Conservation (phyloP, 2,329 filamentous ascomycete genomes). For the Ophiostoma tasmaniense region DNA sequence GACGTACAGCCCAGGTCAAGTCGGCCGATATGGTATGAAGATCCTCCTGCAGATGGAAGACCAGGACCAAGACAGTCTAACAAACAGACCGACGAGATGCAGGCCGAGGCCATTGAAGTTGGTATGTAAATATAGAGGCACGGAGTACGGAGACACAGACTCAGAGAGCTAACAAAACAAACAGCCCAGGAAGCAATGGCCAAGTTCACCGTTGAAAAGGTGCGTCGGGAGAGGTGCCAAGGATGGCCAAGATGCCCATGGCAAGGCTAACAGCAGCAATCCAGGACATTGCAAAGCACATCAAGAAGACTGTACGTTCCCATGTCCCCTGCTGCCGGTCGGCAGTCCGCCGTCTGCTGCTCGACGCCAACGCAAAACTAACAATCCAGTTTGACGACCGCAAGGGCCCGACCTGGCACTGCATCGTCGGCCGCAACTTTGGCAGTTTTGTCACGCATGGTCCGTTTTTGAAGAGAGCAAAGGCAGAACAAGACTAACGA, state of each 20-base stretch:
- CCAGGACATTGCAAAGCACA: slow-evolving; percentile 89
- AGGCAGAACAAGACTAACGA: no score
- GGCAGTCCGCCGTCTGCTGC: background rate
- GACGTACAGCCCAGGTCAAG: slow-evolving; percentile 76
- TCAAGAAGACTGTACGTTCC: slow-evolving; percentile 82
- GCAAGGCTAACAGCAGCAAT: background rate
- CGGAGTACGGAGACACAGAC: no score
- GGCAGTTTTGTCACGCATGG: slow-evolving; percentile 98
- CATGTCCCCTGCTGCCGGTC: no score
- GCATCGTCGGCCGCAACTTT: slow-evolving; percentile 97
- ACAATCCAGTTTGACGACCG: slow-evolving; percentile 75
- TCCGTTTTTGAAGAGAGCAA: slow-evolving; percentile 35
- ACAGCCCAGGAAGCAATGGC: slow-evolving; percentile 55
- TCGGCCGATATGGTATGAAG: slow-evolving; percentile 85
- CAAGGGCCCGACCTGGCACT: slow-evolving; percentile 98
- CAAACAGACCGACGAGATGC: slow-evolving; percentile 86
- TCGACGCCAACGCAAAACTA: background rate
- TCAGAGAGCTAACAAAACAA: background rate
- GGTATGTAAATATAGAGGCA: no score
- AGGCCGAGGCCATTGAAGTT: slow-evolving; percentile 88
- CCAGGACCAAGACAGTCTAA: background rate
- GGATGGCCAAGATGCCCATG: no score
- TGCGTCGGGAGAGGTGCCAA: no score
- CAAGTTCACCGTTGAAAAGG: slow-evolving; percentile 56
- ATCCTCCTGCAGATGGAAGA: no score